Conservation (phyloP, 1,284 basidiomycete genomes). For the Apiotrichum gracile region DNA sequence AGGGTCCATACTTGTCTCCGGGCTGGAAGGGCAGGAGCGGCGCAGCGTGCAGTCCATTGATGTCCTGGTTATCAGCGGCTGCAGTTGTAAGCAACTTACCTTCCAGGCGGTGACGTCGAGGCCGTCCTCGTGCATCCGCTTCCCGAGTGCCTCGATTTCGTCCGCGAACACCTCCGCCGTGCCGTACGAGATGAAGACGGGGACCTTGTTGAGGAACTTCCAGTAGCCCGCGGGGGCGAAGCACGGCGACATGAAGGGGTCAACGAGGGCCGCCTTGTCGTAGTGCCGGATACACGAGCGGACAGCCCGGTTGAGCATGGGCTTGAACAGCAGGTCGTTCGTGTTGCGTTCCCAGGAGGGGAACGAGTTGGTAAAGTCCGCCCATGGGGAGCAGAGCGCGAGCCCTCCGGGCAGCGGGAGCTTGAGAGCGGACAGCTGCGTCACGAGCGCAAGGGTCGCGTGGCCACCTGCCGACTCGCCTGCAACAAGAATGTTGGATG, state of each 20-base stretch:
- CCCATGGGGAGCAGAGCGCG: conserved; percentile 57
- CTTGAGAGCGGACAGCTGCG: conserved; percentile 20
- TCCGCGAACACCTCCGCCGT: conserved; percentile 32
- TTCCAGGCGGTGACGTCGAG: conserved; percentile 19
- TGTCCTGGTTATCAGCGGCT: background rate
- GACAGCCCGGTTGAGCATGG: conserved; percentile 6
- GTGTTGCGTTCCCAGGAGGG: conserved; percentile 6
- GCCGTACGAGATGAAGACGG: conserved; percentile 33
- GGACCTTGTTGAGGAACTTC: conserved; percentile 15
- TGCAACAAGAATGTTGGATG: conserved; percentile 55
- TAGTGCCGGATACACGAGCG: conserved; percentile 18
- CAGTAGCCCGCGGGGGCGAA: conserved; percentile 15
- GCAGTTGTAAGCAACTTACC: background rate
- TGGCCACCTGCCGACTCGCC: conserved; percentile 66
- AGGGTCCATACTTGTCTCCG: background rate
- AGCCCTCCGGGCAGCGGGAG: conserved; percentile 51
- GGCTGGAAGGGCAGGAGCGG: background rate
- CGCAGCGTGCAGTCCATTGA: background rate
- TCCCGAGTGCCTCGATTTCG: conserved; percentile 25
- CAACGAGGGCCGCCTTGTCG: background rate
- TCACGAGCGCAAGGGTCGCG: conserved; percentile 51
- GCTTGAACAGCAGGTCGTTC: conserved; percentile 13
- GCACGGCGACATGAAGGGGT: conserved; percentile 23
- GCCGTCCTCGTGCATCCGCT: conserved; percentile 30
- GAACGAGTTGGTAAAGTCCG: conserved; percentile 47